These are phyloP conservation scores for Candida ascalaphidarum DNA, from an alignment of 805 yeast species.

Conservation along the genomic window DNA sequence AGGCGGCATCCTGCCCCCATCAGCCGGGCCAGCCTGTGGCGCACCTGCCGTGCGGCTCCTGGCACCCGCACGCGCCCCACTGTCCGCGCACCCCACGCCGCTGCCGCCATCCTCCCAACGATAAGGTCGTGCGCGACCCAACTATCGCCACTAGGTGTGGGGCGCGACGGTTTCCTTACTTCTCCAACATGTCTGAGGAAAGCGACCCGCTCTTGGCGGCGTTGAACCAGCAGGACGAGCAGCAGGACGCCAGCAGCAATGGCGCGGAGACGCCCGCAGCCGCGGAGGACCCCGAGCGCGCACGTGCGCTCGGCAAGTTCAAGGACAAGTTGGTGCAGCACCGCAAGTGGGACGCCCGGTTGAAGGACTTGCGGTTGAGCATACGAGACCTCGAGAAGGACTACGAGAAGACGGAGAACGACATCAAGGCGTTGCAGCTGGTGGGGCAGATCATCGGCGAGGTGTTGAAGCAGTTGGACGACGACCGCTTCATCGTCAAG, in stretches of 20 bases:
- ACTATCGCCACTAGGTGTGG: too few species aligned
- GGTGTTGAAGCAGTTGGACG: conserved; percentile 89
- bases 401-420: conserved; percentile 91
- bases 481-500: conserved; percentile 90
- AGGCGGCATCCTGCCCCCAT: too few species aligned
- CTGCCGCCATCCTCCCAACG: too few species aligned
- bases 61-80: too few species aligned
- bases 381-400: conserved; percentile 78
- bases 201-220: conserved; percentile 74
- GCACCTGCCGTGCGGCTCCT: too few species aligned
- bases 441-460: conserved; percentile 98
- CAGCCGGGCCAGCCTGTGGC: too few species aligned
- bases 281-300: conserved; percentile 59
- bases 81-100: too few species aligned
- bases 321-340: conserved; percentile 86
- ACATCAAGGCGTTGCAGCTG: conserved; percentile 92
- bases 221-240: conserved; percentile 32
- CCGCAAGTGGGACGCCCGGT: conserved; percentile 86
- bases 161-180: too few species aligned
- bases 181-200: conserved; percentile 52
- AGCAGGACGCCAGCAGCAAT: conserved; percentile 16
- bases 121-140: too few species aligned
- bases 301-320: conserved; percentile 67
- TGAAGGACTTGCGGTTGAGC: conserved; percentile 74
- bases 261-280: conserved; percentile 11